Evolutionary conservation across 306 rosid species (phyloP).

Genomic region (Prunus davidiana): DNA sequence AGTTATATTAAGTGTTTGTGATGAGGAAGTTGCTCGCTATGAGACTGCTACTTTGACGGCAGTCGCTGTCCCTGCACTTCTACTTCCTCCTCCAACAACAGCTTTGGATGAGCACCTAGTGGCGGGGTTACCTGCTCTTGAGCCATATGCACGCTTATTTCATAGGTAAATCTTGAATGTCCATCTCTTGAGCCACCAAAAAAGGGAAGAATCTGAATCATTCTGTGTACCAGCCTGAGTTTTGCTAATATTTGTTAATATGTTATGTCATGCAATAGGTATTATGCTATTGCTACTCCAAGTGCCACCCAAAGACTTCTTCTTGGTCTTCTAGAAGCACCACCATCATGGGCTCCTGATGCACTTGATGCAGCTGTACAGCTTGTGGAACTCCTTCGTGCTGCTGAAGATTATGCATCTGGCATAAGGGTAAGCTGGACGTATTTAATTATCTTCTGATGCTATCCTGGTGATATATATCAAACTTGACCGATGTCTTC

Average conservation of each 20-base stretch:
- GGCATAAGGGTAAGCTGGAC: constrained; percentile 85
- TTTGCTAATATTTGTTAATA: constrained; percentile 15
- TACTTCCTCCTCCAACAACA: constrained; percentile 99
- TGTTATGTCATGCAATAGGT: constrained; percentile 39
- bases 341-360: constrained; percentile 99
- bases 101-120: constrained; percentile 96
- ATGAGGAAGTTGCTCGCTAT: constrained; percentile 93
- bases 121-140: constrained; percentile 98
- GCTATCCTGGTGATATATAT: constrained; percentile 9
- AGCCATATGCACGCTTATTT: constrained; percentile 96
- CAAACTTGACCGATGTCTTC: background rate
- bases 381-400: constrained; percentile 97
- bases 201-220: background rate
- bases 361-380: constrained; percentile 99
- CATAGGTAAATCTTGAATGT: constrained; percentile 62
- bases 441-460: constrained; percentile 7
- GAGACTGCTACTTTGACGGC: constrained; percentile 97
- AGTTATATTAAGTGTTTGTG: constrained; percentile 95
- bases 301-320: constrained; percentile 99
- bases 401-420: constrained; percentile 98
- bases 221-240: background rate
- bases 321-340: constrained; percentile 96
- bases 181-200: constrained; percentile 6
- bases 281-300: constrained; percentile 99
- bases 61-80: constrained; percentile 91